Percentiles rank a stretch among this genome's conserved stretches.
Evolutionary conservation across 306 rosid genomes (phyloP).

Genomic region (Cyclanthera cordifolia): DNA sequence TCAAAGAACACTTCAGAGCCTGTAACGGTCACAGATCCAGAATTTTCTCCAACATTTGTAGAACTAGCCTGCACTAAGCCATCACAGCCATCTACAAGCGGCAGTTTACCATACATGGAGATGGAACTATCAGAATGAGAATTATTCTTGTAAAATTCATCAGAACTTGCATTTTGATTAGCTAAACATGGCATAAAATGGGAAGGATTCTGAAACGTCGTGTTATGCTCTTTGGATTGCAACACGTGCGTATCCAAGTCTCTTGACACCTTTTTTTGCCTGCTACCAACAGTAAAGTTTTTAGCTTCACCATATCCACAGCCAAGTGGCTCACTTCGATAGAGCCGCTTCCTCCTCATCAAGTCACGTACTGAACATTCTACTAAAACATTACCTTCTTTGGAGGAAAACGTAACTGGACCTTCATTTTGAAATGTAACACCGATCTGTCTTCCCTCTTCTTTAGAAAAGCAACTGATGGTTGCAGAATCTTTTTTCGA

Average conservation of each 20-base stretch:
- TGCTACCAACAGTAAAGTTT: constrained; percentile 26
- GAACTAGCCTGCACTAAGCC: constrained; percentile 13
- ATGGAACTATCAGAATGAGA: constrained; percentile 16
- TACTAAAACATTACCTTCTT: constrained; percentile 25
- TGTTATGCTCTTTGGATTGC: constrained; percentile 14
- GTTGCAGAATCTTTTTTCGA: constrained; percentile 24
- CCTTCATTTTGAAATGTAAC: constrained; percentile 21
- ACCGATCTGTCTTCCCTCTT: constrained; percentile 17
- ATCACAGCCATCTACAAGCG: constrained; percentile 23
- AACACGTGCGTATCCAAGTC: constrained; percentile 22
- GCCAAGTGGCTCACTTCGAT: constrained; percentile 36
- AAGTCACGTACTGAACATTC: constrained; percentile 65
- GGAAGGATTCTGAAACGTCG: constrained; percentile 13
- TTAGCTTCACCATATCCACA: constrained; percentile 24
- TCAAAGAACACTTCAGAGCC: constrained; percentile 16
- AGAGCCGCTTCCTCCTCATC: constrained; percentile 75
- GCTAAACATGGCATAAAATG: constrained; percentile 13
- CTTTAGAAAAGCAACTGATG: constrained; percentile 23
- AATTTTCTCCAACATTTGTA: constrained; percentile 20
- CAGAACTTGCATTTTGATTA: constrained; percentile 21
- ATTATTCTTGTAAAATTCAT: constrained; percentile 21
- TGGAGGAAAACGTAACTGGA: constrained; percentile 19
- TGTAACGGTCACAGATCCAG: constrained; percentile 17
- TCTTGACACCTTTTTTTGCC: constrained; percentile 25
- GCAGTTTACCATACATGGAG: constrained; percentile 23